Percentiles rank a stretch among this genome's conserved stretches.
Conservation (phyloP, 2,329 filamentous ascomycete genomes). For the Xylogone sp. region DNA sequence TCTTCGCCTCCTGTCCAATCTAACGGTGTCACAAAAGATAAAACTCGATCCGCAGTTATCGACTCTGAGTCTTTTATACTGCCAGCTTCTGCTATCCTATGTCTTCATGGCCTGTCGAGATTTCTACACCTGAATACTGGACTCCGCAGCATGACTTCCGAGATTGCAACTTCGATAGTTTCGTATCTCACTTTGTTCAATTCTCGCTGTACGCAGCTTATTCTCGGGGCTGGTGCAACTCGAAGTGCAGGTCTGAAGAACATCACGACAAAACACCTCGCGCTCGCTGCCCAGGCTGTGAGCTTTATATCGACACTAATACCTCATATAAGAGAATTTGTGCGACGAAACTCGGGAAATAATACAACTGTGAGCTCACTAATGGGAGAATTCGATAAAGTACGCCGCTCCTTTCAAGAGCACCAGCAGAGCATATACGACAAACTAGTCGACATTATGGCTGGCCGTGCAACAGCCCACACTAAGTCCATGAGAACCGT, state of each 20-base stretch:
- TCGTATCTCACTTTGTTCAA: conserved; percentile 93
- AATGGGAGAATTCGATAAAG: conserved; percentile 36
- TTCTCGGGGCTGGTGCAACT: conserved; percentile 90
- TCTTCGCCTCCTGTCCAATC: conserved; percentile 8
- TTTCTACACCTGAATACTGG: conserved; percentile 80
- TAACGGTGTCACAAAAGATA: conserved; percentile 54
- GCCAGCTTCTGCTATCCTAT: conserved; percentile 76
- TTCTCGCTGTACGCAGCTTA: conserved; percentile 91
- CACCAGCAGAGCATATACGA: conserved; percentile 70
- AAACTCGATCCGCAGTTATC: conserved; percentile 68
- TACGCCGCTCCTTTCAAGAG: conserved; percentile 45
- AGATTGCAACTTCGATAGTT: conserved; percentile 74
- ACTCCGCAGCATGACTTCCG: conserved; percentile 84
- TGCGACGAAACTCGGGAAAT: conserved; percentile 66
- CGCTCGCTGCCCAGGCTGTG: conserved; percentile 83
- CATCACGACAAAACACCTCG: conserved; percentile 93
- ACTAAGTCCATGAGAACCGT: conserved; percentile 62
- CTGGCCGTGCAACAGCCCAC: conserved; percentile 56
- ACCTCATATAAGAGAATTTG: conserved; percentile 87
- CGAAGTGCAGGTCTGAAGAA: conserved; percentile 87
- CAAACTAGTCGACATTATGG: conserved; percentile 72
- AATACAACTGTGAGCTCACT: conserved; percentile 49
- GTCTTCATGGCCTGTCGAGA: conserved; percentile 75
- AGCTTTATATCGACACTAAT: conserved; percentile 84
- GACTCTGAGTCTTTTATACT: conserved; percentile 84